Base-by-base conservation (phyloP, 208 protist species). In the Wallacemonas collosoma region DNA sequence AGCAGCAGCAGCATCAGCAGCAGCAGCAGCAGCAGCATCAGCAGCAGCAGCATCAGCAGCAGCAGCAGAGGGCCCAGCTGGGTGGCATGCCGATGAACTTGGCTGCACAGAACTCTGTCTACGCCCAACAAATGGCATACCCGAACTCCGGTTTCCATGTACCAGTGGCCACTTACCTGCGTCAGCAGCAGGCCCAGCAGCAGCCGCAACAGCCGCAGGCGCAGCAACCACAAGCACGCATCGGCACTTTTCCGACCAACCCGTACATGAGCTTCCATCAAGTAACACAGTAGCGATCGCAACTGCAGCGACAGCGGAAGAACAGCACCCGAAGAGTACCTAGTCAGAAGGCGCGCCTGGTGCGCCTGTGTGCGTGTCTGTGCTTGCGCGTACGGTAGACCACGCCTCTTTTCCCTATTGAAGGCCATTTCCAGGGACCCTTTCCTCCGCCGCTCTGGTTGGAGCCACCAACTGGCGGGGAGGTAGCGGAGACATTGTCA, bases 241-340 rank as follows among this genome's bases (percentile, higher is more conserved):
- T 85, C 12, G 75, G 66, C 55, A 67, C 77, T 1, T 84, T 85
- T 41, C 64, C 67, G 50, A 86, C 83, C 2, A 85, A 82, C 64
- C 72, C 82, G 7, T 86, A 87, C 67, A 66, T 82, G 40, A 60
- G 88, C 40, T 91, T 81, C 55, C 69, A 85, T 39, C 86, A 87
- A 83, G 51, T 73, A 75, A 44, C 75, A 74, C 77, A 83, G 51
- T 73, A 75, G 50, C 75, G 71, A 36, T 67, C 65, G 41, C 77
- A 86, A 65, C 74, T 83, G 35, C 73, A 80, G 45, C 76, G 68
- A 61, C 82, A 83, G 68, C 76, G 60, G 47, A 69, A 62, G 43
- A 76, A 65, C 60, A 65, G 50, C 45, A 12, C 4, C 39, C 1
- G 44, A 51, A 50, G 8, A 12, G 8, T 6, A 50, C 26, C 26